Evolutionary conservation across 352 stramenopile genomes (phyloP).

Genomic region (Elongisporangium senticosum): DNA sequence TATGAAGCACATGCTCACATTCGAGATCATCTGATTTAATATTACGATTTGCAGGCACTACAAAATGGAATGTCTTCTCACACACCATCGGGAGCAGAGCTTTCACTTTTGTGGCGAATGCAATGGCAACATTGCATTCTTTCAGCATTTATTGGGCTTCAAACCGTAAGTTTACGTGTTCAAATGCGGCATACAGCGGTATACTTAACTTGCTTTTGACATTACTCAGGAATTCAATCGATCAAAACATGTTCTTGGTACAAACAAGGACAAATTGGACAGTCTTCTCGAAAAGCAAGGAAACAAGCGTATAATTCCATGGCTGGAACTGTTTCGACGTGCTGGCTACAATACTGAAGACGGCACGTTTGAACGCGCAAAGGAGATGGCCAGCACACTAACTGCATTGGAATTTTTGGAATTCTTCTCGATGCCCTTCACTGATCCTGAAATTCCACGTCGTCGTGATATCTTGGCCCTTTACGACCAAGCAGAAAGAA

Average conservation of each 20-base stretch:
- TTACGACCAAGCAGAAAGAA: slow-evolving; percentile 50
- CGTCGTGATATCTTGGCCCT: slow-evolving; percentile 58
- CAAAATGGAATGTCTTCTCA: slow-evolving; percentile 52
- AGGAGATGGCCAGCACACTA: slow-evolving; percentile 33
- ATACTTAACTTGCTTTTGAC: background rate
- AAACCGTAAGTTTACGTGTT: slow-evolving; percentile 28
- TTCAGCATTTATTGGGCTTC: slow-evolving; percentile 53
- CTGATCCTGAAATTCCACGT: slow-evolving; percentile 44
- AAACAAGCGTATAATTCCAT: slow-evolving; percentile 40
- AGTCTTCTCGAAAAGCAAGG: slow-evolving; percentile 7
- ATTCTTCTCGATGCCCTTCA: slow-evolving; percentile 79
- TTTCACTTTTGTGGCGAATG: slow-evolving; percentile 60
- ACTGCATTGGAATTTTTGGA: slow-evolving; percentile 74
- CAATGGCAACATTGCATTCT: slow-evolving; percentile 64
- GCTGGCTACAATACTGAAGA: slow-evolving; percentile 47
- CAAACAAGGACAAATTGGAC: slow-evolving; percentile 14
- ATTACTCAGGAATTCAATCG: slow-evolving; percentile 16
- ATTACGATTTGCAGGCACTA: slow-evolving; percentile 26
- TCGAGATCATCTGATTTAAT: background rate
- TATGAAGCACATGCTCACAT: background rate
- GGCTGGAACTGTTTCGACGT: slow-evolving; percentile 68
- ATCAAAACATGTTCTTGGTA: slow-evolving; percentile 8
- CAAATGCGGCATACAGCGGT: background rate
- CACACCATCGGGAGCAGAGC: slow-evolving; percentile 46
- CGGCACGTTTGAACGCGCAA: slow-evolving; percentile 37